These are phyloP conservation scores for Didymella exigua DNA, from an alignment of 2,329 filamentous ascomycete genomes.

Conservation along the genomic window DNA sequence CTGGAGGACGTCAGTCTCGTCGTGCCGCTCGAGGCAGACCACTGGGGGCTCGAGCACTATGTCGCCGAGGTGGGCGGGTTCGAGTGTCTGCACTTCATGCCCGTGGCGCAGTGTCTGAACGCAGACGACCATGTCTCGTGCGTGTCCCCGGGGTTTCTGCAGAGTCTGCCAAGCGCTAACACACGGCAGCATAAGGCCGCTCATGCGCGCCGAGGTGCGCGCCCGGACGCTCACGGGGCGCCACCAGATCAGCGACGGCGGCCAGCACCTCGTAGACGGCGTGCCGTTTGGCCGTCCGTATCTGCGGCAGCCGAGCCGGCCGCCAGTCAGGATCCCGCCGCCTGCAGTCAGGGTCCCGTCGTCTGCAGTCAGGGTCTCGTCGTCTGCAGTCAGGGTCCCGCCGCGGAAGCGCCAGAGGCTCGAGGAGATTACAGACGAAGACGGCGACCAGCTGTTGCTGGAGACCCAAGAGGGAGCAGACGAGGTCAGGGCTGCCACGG, in stretches of 20 bases:
- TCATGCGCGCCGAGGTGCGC: conserved; percentile 75
- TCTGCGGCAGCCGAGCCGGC: conserved; percentile 66
- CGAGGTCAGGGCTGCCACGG: no score
- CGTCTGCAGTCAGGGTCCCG: conserved; percentile 72
- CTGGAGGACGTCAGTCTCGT: conserved; percentile 79
- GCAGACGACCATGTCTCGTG: conserved; percentile 85
- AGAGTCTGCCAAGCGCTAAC: conserved; percentile 1
- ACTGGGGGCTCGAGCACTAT: conserved; percentile 92
- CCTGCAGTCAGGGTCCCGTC: conserved; percentile 73
- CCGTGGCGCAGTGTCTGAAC: conserved; percentile 71
- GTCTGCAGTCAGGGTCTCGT: conserved; percentile 71
- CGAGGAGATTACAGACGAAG: conserved; percentile 26
- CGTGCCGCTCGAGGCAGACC: conserved; percentile 77
- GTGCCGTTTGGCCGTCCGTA: conserved; percentile 80
- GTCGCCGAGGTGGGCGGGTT: conserved; percentile 78
- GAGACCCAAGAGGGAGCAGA: background rate
- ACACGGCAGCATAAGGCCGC: conserved; percentile 71
- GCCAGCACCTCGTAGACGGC: conserved; percentile 83
- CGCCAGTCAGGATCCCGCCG: conserved; percentile 72
- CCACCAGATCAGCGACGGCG: conserved; percentile 78
- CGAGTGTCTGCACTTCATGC: conserved; percentile 86
- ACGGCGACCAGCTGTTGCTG: conserved; percentile 8
- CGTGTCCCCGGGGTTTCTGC: conserved; percentile 43
- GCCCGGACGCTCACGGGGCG: conserved; percentile 76
- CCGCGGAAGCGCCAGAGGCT: conserved; percentile 68